A percentile compares a stretch with the other conserved stretches of the same genome.
phyloP scores from a whole-genome alignment of 345 rosid species.

The Lagerstroemia speciosa region DNA sequence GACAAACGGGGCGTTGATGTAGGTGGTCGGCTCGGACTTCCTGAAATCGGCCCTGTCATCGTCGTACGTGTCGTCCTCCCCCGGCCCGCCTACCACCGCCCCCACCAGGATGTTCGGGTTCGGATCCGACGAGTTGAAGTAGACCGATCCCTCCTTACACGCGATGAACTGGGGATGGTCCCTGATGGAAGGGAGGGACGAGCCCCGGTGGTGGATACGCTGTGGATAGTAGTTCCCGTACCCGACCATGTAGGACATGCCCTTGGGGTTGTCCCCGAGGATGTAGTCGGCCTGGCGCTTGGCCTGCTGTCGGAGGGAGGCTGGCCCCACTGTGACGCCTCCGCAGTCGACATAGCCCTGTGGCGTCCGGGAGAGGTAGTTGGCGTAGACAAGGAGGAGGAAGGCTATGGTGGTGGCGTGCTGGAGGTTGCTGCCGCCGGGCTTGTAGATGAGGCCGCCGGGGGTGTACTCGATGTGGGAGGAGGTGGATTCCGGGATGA shows the following conservation, averaged over 20 bases:
- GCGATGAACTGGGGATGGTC: conserved; percentile 53
- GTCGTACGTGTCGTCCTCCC: conserved; percentile 52
- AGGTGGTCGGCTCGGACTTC: conserved; percentile 90
- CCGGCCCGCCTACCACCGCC: conserved; percentile 89
- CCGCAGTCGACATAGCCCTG: conserved; percentile 66
- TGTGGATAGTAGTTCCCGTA: conserved; percentile 61
- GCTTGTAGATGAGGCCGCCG: conserved; percentile 90
- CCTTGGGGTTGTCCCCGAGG: conserved; percentile 79
- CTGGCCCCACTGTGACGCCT: conserved; percentile 33
- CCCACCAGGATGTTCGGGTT: conserved; percentile 67
- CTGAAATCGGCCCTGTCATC: conserved; percentile 64
- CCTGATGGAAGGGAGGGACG: conserved; percentile 62
- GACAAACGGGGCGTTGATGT: conserved; percentile 92
- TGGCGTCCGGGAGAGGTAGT: conserved; percentile 54
- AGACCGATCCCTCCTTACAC: conserved; percentile 69
- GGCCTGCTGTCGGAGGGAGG: conserved; percentile 61
- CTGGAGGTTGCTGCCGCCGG: conserved; percentile 94
- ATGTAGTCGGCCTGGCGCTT: conserved; percentile 86
- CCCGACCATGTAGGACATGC: conserved; percentile 89
- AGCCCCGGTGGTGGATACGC: conserved; percentile 87
- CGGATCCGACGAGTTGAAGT: conserved; percentile 57
- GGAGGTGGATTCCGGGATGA: conserved; percentile 63
- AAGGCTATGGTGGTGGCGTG: conserved; percentile 86
- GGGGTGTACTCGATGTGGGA: conserved; percentile 65
- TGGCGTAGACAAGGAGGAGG: conserved; percentile 75